Percentiles rank a stretch among this genome's conserved stretches.
phyloP scores from a whole-genome alignment of 441 rosid genomes.

The California macrophylla region DNA sequence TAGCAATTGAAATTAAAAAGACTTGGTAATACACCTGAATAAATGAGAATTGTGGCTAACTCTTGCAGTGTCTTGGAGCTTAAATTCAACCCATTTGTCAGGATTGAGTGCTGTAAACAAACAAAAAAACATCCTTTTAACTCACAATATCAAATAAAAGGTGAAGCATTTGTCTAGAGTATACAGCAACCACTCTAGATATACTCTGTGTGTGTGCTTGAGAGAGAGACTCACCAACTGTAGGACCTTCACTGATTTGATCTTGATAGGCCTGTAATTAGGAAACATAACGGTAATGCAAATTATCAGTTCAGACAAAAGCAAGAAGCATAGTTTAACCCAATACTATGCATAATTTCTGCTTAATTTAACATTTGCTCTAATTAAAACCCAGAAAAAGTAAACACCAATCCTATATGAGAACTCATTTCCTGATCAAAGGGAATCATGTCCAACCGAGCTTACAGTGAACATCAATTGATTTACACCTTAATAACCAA shows the following conservation, averaged over 20 bases:
- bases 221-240: slow-evolving; percentile 43
- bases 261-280: slow-evolving; percentile 62
- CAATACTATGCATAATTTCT: neutral
- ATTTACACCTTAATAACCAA: neutral
- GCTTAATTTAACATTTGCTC: neutral
- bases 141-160: neutral
- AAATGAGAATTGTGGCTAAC: slow-evolving; percentile 84
- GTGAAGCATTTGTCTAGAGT: neutral
- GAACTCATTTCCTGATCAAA: neutral
- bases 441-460: neutral
- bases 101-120: slow-evolving; percentile 63
- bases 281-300: slow-evolving; percentile 1
- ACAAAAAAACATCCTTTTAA: slow-evolving; percentile 12
- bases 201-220: neutral
- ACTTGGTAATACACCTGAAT: slow-evolving; percentile 48
- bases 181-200: neutral
- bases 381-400: neutral
- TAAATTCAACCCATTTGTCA: slow-evolving; percentile 89
- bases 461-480: neutral
- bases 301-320: neutral
- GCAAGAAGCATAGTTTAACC: slow-evolving; percentile 3
- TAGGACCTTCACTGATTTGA: slow-evolving; percentile 48
- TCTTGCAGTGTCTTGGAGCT: slow-evolving; percentile 84
- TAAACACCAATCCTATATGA: neutral
- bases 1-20: neutral